Evolutionary conservation across 306 rosid species (phyloP).

Genomic region (Pachyrhizus erosus): DNA sequence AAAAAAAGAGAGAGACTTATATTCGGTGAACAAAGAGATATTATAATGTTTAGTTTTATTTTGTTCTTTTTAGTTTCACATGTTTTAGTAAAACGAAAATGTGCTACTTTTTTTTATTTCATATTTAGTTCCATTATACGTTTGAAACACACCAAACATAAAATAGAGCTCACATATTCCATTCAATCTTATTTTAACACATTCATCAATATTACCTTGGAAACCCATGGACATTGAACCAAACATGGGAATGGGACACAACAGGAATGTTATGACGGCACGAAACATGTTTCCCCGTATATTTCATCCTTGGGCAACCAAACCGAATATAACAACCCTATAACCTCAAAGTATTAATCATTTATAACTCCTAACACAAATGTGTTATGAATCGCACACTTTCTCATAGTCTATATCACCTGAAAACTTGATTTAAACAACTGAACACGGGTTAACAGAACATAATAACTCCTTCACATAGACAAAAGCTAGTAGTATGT

Average conservation of each 20-base stretch:
- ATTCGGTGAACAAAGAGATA: too few species aligned
- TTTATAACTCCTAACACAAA: neutral
- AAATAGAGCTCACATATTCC: neutral
- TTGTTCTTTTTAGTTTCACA: too few species aligned
- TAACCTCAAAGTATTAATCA: neutral
- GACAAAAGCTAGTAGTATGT: neutral
- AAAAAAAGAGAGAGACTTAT: too few species aligned
- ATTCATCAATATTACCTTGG: neutral
- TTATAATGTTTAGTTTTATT: too few species aligned
- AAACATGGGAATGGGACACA: neutral
- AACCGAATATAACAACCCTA: neutral
- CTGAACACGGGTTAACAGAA: neutral
- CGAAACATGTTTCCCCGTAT: neutral
- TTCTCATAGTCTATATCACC: too few species aligned
- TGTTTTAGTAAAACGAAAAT: too few species aligned
- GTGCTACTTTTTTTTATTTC: too few species aligned
- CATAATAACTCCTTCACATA: neutral
- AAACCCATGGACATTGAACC: neutral
- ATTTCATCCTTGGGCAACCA: neutral
- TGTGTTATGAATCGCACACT: neutral
- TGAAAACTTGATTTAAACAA: conserved; percentile 1
- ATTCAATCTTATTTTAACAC: neutral
- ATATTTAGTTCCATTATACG: too few species aligned
- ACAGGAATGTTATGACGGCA: too few species aligned
- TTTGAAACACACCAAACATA: too few species aligned